Base-by-base conservation (phyloP, 805 yeast genomes). In the Cyberlindnera mississippiensis region DNA sequence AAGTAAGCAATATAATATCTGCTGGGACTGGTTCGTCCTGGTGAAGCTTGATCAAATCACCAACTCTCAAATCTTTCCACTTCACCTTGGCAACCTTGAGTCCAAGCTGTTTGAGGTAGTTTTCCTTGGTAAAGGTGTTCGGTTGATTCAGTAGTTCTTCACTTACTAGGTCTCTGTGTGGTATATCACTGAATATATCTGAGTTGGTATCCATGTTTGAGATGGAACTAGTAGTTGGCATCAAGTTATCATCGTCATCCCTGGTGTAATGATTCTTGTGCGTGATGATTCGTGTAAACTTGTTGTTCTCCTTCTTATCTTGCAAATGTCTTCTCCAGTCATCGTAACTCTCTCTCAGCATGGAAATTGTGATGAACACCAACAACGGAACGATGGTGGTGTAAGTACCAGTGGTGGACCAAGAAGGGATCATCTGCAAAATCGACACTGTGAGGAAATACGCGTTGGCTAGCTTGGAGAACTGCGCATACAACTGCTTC, bases 361-460 rank as follows among this genome's bases (percentile, higher is more conserved):
- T 89, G 0, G 98, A 87, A 20, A 93, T 85, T 7, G 87, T 71
- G 66, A 93, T 86, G 61, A 93, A 93, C 6, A 93, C 75, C 62
- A 82, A 67, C 43, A 93, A 69, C 2, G 99, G 98, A 31, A 90
- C 73, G 53, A 93, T 91, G 2, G 99, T 93, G 4, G 98, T 93
- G 59, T 80, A 88, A 11, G 89, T 84, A 45, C 98, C 99, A 0
- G 99, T 93, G 6, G 99, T 88, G 1, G 96, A 87, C 97, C 96
- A 93, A 2, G 89, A 78, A 1, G 99, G 98, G 36, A 93, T 82
- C 90, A 91, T 82, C 60, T 93, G 99, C 69, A 93, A 69, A 47
- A 93, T 84, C 2, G 98, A 90, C 14, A 93, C 93, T 3, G 80
- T 71, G 75, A 93, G 66, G 64, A 93, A 93, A 62, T 93, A 91